These are phyloP conservation scores for Alternaria sp. DNA, from an alignment of 2,329 filamentous ascomycete species.

Conservation along the genomic window DNA sequence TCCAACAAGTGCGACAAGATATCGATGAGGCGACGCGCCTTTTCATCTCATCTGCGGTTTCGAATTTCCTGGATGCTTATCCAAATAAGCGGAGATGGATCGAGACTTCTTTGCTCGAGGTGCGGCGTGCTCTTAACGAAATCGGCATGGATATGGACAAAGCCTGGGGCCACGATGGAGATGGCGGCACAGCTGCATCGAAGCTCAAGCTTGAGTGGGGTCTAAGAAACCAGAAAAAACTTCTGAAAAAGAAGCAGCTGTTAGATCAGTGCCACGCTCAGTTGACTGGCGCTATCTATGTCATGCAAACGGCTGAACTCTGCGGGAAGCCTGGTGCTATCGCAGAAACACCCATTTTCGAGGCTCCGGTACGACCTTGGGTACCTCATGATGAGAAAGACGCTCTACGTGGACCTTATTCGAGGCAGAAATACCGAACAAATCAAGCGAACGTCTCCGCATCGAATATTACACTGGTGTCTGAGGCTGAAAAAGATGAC, in stretches of 20 bases:
- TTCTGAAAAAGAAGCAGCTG: slow-evolving; percentile 25
- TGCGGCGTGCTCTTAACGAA: slow-evolving; percentile 34
- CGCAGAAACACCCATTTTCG: slow-evolving; percentile 22
- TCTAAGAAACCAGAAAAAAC: slow-evolving; percentile 35
- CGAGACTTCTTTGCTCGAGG: slow-evolving; percentile 30
- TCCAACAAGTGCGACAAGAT: slow-evolving; percentile 37
- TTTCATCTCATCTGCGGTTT: slow-evolving; percentile 22
- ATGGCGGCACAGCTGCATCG: slow-evolving; percentile 25
- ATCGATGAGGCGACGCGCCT: slow-evolving; percentile 37
- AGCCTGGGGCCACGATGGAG: slow-evolving; percentile 28
- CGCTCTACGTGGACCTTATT: slow-evolving; percentile 31
- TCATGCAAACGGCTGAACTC: slow-evolving; percentile 37
- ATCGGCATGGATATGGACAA: slow-evolving; percentile 39
- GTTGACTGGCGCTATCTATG: slow-evolving; percentile 33
- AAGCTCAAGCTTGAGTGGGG: slow-evolving; percentile 41
- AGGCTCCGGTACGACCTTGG: slow-evolving; percentile 33
- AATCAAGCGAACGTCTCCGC: slow-evolving; percentile 30
- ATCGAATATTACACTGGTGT: slow-evolving; percentile 28
- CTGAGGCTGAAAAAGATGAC: slow-evolving; percentile 16
- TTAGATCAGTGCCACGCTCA: slow-evolving; percentile 36
- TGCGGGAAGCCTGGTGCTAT: slow-evolving; percentile 15
- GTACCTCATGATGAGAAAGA: slow-evolving; percentile 14
- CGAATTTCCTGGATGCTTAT: slow-evolving; percentile 28
- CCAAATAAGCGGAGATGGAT: slow-evolving; percentile 35
- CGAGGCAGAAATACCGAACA: slow-evolving; percentile 27